Evolutionary conservation across 2,329 filamentous ascomycete genomes (phyloP).

Genomic region (Aureobasidium namibiae): DNA sequence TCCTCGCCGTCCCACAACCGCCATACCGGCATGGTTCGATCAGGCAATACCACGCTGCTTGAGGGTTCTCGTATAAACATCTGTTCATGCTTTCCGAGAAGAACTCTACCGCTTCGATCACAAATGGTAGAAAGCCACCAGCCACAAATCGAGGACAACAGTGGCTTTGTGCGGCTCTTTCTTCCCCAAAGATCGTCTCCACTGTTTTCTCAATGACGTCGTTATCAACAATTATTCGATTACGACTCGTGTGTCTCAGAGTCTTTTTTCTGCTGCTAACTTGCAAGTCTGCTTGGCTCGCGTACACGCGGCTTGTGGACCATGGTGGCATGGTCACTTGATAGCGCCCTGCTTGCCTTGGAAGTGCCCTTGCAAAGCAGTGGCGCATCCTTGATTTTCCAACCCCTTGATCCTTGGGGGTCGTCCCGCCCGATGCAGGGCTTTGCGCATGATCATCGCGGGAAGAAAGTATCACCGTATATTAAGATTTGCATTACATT

Average conservation of each 20-base stretch:
- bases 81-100: not conserved
- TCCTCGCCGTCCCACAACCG: not conserved
- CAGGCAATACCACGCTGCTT: not conserved
- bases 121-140: too few species aligned
- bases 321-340: not conserved
- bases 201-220: not conserved
- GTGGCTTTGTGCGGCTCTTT: constrained; percentile 2
- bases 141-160: not conserved
- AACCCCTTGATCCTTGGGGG: not conserved
- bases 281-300: not conserved
- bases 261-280: not conserved
- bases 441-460: constrained; percentile 1
- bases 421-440: not conserved
- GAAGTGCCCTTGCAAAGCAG: not conserved
- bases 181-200: not conserved
- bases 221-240: not conserved
- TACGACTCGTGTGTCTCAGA: not conserved
- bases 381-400: not conserved
- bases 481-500: not conserved
- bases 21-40: not conserved
- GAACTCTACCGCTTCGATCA: too few species aligned
- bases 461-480: not conserved
- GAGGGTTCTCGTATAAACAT: not conserved
- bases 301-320: constrained; percentile 3
- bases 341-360: not conserved